Evolutionary conservation across 2,329 filamentous ascomycete genomes (phyloP).

Genomic region (Fusarium tupiense): DNA sequence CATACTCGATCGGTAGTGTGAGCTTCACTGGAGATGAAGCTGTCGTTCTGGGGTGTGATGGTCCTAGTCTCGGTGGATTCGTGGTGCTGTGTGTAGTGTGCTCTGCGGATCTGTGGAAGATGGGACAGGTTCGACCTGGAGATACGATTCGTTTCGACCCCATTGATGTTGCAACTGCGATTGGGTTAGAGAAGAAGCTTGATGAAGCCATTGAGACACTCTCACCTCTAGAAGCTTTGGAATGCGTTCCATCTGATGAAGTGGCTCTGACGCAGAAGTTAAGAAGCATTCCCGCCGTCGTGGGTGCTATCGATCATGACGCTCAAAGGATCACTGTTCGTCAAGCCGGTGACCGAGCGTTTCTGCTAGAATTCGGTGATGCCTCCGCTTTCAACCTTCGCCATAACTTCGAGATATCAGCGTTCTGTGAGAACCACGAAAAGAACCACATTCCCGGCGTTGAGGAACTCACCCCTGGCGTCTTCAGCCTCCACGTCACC

Average conservation of each 20-base stretch:
- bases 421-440: conserved; percentile 47
- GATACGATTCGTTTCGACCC: conserved; percentile 49
- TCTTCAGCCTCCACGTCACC: conserved; percentile 48
- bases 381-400: conserved; percentile 45
- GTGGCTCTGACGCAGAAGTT: neutral
- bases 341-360: conserved; percentile 48
- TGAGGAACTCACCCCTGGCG: conserved; percentile 48
- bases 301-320: conserved; percentile 28
- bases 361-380: conserved; percentile 49
- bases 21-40: conserved; percentile 56
- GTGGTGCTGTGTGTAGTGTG: conserved; percentile 52
- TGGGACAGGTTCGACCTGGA: conserved; percentile 53
- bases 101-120: conserved; percentile 53
- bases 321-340: conserved; percentile 33
- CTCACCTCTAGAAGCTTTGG: neutral
- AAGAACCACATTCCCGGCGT: conserved; percentile 43
- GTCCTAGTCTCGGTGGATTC: conserved; percentile 55
- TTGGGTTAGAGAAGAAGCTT: conserved; percentile 38
- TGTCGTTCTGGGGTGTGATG: conserved; percentile 52
- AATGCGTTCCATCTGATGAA: neutral
- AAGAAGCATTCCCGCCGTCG: neutral
- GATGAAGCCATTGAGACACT: conserved; percentile 36
- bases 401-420: conserved; percentile 47
- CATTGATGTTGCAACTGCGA: conserved; percentile 41
- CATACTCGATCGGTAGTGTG: conserved; percentile 53